Evolutionary conservation across 805 yeast species (phyloP).

Genomic region (Torulaspora gathmanii): DNA sequence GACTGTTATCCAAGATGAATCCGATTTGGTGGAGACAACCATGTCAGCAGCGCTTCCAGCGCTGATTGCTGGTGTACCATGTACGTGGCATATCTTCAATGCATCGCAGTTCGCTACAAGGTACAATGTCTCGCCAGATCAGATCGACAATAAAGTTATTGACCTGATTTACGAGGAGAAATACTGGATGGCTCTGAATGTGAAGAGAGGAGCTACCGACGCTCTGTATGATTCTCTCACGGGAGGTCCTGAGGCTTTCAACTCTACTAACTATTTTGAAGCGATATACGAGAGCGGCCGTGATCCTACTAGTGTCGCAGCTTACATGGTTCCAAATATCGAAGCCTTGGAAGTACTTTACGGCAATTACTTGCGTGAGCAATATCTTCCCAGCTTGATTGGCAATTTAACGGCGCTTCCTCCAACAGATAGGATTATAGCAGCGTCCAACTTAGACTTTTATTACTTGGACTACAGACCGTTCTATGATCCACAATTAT

Average conservation of each 20-base stretch:
- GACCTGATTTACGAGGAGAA: constrained; percentile 48
- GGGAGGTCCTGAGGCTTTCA: constrained; percentile 20
- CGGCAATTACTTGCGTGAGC: constrained; percentile 16
- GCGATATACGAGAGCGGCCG: constrained; percentile 58
- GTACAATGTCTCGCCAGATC: constrained; percentile 19
- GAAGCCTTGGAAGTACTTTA: constrained; percentile 36
- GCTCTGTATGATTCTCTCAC: constrained; percentile 25
- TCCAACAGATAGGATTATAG: constrained; percentile 22
- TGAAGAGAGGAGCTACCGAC: constrained; percentile 45
- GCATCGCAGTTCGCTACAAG: constrained; percentile 25
- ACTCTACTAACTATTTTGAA: constrained; percentile 32
- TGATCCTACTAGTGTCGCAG: constrained; percentile 48
- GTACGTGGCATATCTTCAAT: constrained; percentile 33
- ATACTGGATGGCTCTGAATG: constrained; percentile 61
- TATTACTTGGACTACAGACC: constrained; percentile 47
- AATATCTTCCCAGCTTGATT: constrained; percentile 30
- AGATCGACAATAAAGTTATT: constrained; percentile 38
- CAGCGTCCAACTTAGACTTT: constrained; percentile 36
- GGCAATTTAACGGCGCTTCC: constrained; percentile 22
- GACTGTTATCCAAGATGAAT: constrained; percentile 36
- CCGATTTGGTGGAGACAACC: constrained; percentile 7
- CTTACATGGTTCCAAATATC: constrained; percentile 45
- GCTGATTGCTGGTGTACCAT: constrained; percentile 18
- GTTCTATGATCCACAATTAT: constrained; percentile 43
- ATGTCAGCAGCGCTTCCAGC: constrained; percentile 16